Percentiles rank a stretch among this genome's conserved stretches.
Evolutionary conservation across 1,284 basidiomycete species (phyloP).

Genomic region (Leccinum laetum): DNA sequence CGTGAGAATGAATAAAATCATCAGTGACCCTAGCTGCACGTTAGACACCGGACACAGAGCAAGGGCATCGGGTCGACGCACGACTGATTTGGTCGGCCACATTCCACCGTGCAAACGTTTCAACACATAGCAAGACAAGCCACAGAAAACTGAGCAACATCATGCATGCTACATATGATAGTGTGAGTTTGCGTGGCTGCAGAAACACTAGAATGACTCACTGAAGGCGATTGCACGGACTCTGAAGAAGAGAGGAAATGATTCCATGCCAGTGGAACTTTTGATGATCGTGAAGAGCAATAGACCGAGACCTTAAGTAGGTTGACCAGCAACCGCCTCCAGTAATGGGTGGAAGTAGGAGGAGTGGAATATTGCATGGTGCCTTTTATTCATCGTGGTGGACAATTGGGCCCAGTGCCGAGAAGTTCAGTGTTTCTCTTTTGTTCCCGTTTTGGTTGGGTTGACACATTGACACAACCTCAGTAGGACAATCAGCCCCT

Average conservation of each 20-base stretch:
- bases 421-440: constrained; percentile 6
- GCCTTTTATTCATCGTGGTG: constrained; percentile 9
- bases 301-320: constrained; percentile 14
- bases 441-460: constrained; percentile 21
- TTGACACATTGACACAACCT: not conserved
- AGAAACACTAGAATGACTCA: constrained; percentile 26
- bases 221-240: constrained; percentile 41
- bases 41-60: not conserved
- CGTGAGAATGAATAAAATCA: constrained; percentile 46
- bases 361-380: not conserved
- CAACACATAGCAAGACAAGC: constrained; percentile 41
- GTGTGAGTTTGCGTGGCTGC: not conserved
- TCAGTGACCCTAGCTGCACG: constrained; percentile 37
- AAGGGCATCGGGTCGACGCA: constrained; percentile 27
- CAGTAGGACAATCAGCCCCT: constrained; percentile 11
- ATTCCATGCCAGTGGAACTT: constrained; percentile 30
- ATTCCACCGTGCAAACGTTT: constrained; percentile 41
- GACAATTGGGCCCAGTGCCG: constrained; percentile 19
- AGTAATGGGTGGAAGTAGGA: constrained; percentile 3
- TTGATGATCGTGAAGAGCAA: not conserved
- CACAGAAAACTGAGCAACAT: constrained; percentile 42
- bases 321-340: constrained; percentile 25
- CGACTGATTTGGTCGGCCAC: constrained; percentile 39
- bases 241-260: constrained; percentile 40
- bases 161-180: constrained; percentile 32